phyloP scores from a whole-genome alignment of 1,284 basidiomycete genomes.

The Cryptococcus hybrid region DNA sequence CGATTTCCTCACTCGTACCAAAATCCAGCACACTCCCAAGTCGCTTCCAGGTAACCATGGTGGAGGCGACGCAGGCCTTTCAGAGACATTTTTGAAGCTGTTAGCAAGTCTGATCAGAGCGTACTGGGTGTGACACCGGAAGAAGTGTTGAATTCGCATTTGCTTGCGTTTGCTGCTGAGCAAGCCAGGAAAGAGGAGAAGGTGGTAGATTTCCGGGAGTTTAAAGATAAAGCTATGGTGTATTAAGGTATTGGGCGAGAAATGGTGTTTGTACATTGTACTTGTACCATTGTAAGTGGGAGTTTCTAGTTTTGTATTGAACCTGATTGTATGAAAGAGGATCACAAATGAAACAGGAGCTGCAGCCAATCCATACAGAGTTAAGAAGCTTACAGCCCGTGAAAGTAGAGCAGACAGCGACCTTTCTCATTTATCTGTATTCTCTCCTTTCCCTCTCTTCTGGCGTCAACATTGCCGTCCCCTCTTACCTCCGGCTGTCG shows the following conservation, averaged over 20 bases:
- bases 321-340: no score
- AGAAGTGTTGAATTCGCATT: constrained; percentile 70
- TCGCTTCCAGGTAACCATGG: constrained; percentile 69
- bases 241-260: constrained; percentile 37
- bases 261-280: background rate
- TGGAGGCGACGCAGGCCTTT: constrained; percentile 73
- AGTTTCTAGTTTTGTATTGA: no score
- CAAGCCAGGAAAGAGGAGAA: constrained; percentile 63
- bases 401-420: no score
- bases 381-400: no score
- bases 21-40: constrained; percentile 57
- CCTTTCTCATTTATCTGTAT: no score
- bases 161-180: constrained; percentile 82
- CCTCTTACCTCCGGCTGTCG: no score
- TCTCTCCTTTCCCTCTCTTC: no score
- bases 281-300: background rate
- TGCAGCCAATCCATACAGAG: no score
- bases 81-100: constrained; percentile 69
- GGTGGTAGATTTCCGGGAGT: constrained; percentile 58
- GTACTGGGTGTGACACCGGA: constrained; percentile 61
- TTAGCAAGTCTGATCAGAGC: constrained; percentile 58
- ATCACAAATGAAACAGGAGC: no score
- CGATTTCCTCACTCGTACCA: constrained; percentile 63
- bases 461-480: no score
- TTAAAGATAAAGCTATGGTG: constrained; percentile 21